These are phyloP conservation scores for Fraxinus cuspidata DNA, from an alignment of 257 asterid genomes.

Conservation along the genomic window DNA sequence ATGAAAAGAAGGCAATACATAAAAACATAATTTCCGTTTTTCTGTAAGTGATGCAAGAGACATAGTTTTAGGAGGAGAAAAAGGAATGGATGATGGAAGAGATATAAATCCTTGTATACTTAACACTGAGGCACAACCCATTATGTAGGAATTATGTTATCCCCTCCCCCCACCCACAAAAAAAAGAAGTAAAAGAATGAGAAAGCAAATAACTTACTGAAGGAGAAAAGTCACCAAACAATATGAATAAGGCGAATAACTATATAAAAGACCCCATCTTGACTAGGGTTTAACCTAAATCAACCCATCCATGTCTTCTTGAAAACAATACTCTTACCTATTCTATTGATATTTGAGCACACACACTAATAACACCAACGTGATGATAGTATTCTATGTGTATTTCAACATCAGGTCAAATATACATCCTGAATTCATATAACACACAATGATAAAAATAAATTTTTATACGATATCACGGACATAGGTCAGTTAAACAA, in stretches of 20 bases:
- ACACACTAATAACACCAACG: background rate
- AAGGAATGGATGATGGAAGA: background rate
- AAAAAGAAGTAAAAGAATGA: too few relatives aligned
- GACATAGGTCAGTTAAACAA: background rate
- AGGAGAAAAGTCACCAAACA: background rate
- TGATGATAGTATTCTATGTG: background rate
- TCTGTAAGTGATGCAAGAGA: background rate
- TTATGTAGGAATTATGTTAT: background rate
- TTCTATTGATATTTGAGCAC: background rate
- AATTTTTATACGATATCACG: background rate
- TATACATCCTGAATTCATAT: background rate
- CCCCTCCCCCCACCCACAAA: too few relatives aligned
- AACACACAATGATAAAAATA: background rate
- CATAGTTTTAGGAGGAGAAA: background rate
- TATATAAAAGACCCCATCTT: background rate
- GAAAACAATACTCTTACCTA: background rate
- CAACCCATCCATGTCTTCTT: background rate
- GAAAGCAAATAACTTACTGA: too few relatives aligned
- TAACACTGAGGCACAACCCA: background rate
- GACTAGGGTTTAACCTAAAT: too few relatives aligned
- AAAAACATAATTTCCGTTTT: background rate
- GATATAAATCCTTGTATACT: background rate
- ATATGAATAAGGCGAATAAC: background rate
- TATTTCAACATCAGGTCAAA: background rate
- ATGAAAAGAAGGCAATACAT: conserved; percentile 7